A percentile compares a stretch with the other conserved stretches of the same genome.
These are phyloP conservation scores for Lichtheimia ramosa DNA, from an alignment of 371 early-diverging fungal species.

Conservation along the genomic window DNA sequence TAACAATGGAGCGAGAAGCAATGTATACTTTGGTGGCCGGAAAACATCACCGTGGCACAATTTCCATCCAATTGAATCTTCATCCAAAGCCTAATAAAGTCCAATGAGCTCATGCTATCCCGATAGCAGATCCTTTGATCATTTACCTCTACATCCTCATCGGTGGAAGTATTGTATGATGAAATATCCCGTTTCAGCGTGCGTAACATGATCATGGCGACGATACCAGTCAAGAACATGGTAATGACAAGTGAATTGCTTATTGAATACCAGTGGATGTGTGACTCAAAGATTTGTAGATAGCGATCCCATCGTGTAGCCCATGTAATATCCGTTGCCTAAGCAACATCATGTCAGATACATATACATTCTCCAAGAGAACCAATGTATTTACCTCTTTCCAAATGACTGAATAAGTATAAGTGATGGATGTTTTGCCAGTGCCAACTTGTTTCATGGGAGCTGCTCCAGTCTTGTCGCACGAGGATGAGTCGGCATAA, in stretches of 20 bases:
- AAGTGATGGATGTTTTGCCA: conserved; percentile 37
- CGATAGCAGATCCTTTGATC: neutral
- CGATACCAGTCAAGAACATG: conserved; percentile 81
- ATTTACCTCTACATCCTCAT: conserved; percentile 52
- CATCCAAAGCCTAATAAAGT: conserved; percentile 56
- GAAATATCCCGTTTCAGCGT: conserved; percentile 86
- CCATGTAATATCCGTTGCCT: conserved; percentile 54
- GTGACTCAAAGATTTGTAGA: conserved; percentile 37
- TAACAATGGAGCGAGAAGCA: conserved; percentile 69
- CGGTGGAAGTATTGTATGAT: conserved; percentile 69
- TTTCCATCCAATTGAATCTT: conserved; percentile 91
- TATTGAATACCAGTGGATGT: conserved; percentile 78
- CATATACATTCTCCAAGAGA: no score
- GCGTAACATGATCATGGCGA: conserved; percentile 81
- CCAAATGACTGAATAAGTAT: conserved; percentile 66
- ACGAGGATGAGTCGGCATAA: conserved; percentile 25
- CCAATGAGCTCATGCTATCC: no score
- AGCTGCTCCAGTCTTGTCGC: conserved; percentile 20
- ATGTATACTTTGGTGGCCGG: conserved; percentile 62
- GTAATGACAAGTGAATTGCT: conserved; percentile 82
- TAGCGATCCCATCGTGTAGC: conserved; percentile 58
- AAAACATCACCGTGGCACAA: conserved; percentile 88
- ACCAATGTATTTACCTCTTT: conserved; percentile 32
- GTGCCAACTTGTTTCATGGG: conserved; percentile 38
- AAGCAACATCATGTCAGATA: no score